Percentiles rank a stretch among this genome's conserved stretches.
These are phyloP conservation scores for Cutaneotrichosporon curvatum DNA, from an alignment of 1,284 basidiomycete genomes.

Conservation along the genomic window DNA sequence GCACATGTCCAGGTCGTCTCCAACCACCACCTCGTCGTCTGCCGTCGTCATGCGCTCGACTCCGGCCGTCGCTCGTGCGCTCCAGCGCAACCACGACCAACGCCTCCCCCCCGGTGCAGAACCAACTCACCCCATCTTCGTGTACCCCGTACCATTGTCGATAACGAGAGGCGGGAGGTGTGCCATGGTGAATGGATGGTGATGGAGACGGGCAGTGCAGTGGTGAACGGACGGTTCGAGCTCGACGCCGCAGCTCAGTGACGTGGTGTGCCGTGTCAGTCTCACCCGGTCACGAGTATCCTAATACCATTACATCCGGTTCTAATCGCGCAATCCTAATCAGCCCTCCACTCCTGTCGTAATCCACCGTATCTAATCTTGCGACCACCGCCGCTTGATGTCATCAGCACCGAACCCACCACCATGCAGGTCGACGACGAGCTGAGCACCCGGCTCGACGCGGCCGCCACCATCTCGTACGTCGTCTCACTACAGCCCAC, in stretches of 20 bases:
- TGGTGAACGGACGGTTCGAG: too few species aligned
- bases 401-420: not conserved
- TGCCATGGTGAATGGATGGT: slow-evolving; percentile 53
- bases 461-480: slow-evolving; percentile 10
- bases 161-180: slow-evolving; percentile 82
- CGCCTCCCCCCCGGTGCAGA: too few species aligned
- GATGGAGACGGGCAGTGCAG: not conserved
- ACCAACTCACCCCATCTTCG: slow-evolving; percentile 83
- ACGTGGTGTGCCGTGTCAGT: not conserved
- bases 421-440: slow-evolving; percentile 19
- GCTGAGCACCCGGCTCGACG: slow-evolving; percentile 5
- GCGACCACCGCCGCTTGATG: too few species aligned
- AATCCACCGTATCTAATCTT: too few species aligned
- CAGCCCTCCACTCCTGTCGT: not conserved
- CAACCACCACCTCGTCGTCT: too few species aligned
- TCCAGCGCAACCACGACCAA: too few species aligned
- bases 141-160: slow-evolving; percentile 96
- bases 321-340: not conserved
- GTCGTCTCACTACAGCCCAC: not conserved
- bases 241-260: not conserved
- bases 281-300: too few species aligned
- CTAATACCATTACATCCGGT: not conserved
- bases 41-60: too few species aligned
- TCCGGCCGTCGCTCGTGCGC: too few species aligned
- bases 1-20: too few species aligned